Evolutionary conservation across 371 early-diverging fungal species (phyloP), one percentile per base, ranked within the genome.

Genomic region (Blakeslea trispora): DNA sequence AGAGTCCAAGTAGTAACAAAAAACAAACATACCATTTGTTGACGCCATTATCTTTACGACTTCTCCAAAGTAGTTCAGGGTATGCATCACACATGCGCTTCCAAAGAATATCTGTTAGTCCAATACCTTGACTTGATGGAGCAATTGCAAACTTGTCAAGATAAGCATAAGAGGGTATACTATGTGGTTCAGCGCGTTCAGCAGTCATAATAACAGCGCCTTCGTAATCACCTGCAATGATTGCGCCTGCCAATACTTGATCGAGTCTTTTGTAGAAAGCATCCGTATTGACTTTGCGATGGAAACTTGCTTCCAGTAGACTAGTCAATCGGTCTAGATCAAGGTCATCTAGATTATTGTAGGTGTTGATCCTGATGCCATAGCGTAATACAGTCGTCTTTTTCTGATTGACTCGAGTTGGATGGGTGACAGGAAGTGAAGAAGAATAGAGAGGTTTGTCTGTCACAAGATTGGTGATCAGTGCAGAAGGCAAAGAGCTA

Each of bases 91-190:
- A 74, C 71, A 97, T 75, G 45, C 82, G 79, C 31, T 84, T 81
- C 97, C 97, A 97, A 49, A 97, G 59, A 13, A 95, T 91, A 68
- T 97, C 97, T 0, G 95, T 95, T 28, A 94, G 82, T 0, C 97
- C 97, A 34, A 91, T 89, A 9, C 97, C 97, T 70, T 95, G 96
- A 42, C 81, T 85, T 13, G 80, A 79, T 2, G 96, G 96, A 0
- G 84, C 82, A 18, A 96, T 92, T 1, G 93, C 92, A 75, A 95
- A 95, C 66, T 97, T 97, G 75, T 97, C 97, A 19, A 97, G 69
- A 59, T 97, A 97, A 28, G 61, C 63, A 45, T 63, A 59, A 14
- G 50, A 59, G 3, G 60, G 51, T 40, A 64, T 28, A 14, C 37
- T 35, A 6, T 43, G 22, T 15, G 34, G 23, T 15, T 6, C 9